Base-by-base conservation (phyloP, 192 early-diverging fungal species). In the Chytriomyces sp. region DNA sequence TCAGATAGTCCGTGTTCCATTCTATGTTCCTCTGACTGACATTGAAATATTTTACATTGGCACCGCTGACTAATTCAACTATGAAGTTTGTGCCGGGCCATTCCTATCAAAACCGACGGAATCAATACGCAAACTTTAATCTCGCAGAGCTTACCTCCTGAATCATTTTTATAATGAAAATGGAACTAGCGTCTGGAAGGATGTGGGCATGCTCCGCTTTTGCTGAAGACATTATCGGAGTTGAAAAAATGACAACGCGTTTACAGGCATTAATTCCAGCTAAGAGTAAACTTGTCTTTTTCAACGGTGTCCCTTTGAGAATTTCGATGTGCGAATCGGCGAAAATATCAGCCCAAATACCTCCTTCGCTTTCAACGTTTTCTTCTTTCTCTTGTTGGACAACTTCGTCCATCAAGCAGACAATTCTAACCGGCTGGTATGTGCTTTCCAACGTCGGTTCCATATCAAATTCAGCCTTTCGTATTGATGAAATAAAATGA, bases 111-210 rank as follows among this genome's bases (percentile, higher is more conserved):
- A 54, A 34, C 36, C 17, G 53, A 32, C 14, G 33, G 64, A 52
- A 52, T 41, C 30, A 28, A 40, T 2, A 3, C 8, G 44, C 19
- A 72, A 55, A 0, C n/a, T 6, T 44, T 26, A 33, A 73, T 41
- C 26, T 31, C 31, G 36, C 4, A 17, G 41, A 26, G 49, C 26
- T 19, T 66, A 80, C 82, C 58, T 76, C 68, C 60, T 86, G 81
- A 17, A 86, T 57, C 80, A 86, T 79, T 66, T 86, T 83, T 31
- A 86, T 75, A 12, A 86, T 80, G 39, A 86, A 86, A 7, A 86
- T 74, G 4, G 81, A 79, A 36, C 79, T 81, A 0, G 81, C 84
- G 62, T 86, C 84, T 22, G 79, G 75, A 5, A 83, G 38, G 28
- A 63, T 75, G 37, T 55, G 56, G 3, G 69, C 57, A 64, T 73